Conservation (phyloP, 257 asterid genomes). For the Orobanche coerulescens region DNA sequence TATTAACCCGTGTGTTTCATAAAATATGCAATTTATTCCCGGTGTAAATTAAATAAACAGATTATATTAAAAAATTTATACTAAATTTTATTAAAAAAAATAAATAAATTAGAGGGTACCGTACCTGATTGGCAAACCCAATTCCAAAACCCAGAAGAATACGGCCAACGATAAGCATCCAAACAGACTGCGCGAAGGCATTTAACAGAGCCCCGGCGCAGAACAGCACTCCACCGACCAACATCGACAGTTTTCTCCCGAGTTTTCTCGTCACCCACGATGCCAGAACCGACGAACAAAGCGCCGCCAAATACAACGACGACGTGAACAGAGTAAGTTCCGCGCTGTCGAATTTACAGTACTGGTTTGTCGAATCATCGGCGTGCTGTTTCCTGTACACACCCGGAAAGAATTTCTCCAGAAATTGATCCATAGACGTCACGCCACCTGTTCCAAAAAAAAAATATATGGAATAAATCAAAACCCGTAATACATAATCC, state of each 20-base stretch:
- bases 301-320: slow-evolving; percentile 78
- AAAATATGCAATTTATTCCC: no score
- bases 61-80: not conserved
- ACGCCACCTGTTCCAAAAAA: slow-evolving; percentile 55
- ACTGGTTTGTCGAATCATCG: slow-evolving; percentile 51
- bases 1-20: no score
- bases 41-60: no score
- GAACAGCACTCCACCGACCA: slow-evolving; percentile 63
- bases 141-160: slow-evolving; percentile 75
- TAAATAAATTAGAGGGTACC: no score
- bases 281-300: slow-evolving; percentile 57
- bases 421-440: slow-evolving; percentile 72
- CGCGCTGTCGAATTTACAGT: slow-evolving; percentile 75
- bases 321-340: slow-evolving; percentile 73
- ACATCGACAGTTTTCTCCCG: slow-evolving; percentile 70
- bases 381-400: slow-evolving; percentile 46
- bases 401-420: slow-evolving; percentile 53
- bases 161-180: slow-evolving; percentile 80
- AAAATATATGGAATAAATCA: not conserved
- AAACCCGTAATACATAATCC: not conserved
- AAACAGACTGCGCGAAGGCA: slow-evolving; percentile 50
- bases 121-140: slow-evolving; percentile 88
- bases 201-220: slow-evolving; percentile 70
- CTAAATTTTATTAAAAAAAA: not conserved
- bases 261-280: slow-evolving; percentile 50